phyloP scores from a whole-genome alignment of 75 land plant genomes.

The Cryptomeria japonica region DNA sequence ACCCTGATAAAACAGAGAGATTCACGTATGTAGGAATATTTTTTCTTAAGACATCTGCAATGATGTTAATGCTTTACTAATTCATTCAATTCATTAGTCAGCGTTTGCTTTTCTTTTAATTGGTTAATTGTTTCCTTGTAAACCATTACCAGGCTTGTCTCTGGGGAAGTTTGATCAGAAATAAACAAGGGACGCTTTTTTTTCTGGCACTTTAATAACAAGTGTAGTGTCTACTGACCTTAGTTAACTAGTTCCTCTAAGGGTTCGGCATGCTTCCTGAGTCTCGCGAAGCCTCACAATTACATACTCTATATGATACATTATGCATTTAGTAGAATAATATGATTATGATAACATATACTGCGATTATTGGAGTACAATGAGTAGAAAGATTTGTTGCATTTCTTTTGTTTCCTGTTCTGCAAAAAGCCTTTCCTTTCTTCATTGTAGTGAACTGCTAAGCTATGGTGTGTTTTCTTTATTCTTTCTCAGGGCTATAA shows the following conservation, averaged over 20 bases:
- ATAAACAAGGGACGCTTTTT: too few species aligned
- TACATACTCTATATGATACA: too few species aligned
- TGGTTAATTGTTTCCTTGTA: too few species aligned
- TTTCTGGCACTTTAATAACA: too few species aligned
- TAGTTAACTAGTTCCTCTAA: too few species aligned
- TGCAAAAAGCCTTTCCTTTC: neutral
- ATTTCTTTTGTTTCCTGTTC: neutral
- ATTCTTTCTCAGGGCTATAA: conserved; percentile 49
- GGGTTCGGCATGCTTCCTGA: too few species aligned
- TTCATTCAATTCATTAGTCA: neutral
- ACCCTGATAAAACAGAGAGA: conserved; percentile 4
- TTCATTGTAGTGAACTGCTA: neutral
- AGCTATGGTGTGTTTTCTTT: neutral
- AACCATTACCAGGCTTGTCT: too few species aligned
- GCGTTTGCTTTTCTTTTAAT: neutral
- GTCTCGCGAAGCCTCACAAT: too few species aligned
- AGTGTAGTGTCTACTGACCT: too few species aligned
- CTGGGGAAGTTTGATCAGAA: too few species aligned
- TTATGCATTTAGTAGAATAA: neutral
- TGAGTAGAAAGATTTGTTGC: neutral
- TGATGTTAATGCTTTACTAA: neutral
- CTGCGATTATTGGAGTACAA: neutral
- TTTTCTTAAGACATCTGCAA: neutral
- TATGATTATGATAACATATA: neutral
- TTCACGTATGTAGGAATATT: neutral